These are phyloP conservation scores for Scalesia atractyloides DNA, from an alignment of 129 eudicot genomes.

Conservation along the genomic window DNA sequence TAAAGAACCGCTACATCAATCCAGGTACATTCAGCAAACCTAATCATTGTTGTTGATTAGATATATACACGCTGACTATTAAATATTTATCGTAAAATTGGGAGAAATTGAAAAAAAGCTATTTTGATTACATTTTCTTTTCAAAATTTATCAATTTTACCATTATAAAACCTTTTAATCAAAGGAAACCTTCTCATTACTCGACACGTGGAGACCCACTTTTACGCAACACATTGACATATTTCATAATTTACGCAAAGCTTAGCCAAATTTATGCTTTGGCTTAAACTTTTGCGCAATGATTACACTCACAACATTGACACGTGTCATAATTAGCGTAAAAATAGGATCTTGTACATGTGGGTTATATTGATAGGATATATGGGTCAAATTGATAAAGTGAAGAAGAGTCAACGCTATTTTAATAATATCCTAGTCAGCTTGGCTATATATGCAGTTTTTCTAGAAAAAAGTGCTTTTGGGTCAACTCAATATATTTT, in stretches of 20 bases:
- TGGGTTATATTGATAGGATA: background rate
- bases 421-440: background rate
- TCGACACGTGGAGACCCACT: background rate
- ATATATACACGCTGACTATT: background rate
- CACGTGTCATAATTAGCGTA: background rate
- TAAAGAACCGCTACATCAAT: constrained; percentile 68
- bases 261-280: too few species aligned
- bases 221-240: background rate
- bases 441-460: background rate
- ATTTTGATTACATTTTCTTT: background rate
- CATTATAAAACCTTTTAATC: too few species aligned
- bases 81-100: background rate
- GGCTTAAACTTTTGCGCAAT: too few species aligned
- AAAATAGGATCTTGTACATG: background rate
- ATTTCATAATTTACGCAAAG: background rate
- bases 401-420: background rate
- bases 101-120: background rate
- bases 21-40: constrained; percentile 52
- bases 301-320: too few species aligned
- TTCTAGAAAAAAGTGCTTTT: background rate
- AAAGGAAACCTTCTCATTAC: background rate
- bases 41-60: background rate
- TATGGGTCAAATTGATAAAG: background rate
- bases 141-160: background rate
- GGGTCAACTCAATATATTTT: background rate